Evolutionary conservation across 768 basidiomycete species (phyloP).

Genomic region (Obba rivulosa): DNA sequence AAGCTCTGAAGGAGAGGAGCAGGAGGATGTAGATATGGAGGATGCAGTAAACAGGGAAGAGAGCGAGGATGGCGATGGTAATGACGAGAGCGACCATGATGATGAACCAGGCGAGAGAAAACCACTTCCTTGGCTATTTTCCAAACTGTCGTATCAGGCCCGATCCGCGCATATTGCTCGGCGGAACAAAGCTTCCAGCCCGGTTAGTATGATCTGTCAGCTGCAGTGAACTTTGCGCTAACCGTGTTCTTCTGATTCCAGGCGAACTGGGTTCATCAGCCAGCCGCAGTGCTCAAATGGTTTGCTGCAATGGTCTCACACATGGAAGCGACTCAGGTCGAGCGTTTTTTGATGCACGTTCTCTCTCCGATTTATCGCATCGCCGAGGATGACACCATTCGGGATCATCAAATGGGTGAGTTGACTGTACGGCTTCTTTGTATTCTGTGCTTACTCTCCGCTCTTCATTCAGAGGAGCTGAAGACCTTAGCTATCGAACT

Average conservation of each 20-base stretch:
- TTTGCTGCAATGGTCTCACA: slow-evolving; percentile 86
- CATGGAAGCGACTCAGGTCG: slow-evolving; percentile 54
- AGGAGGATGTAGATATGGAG: slow-evolving; percentile 31
- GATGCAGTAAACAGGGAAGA: slow-evolving; percentile 25
- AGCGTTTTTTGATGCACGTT: slow-evolving; percentile 76
- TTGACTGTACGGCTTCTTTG: neutral
- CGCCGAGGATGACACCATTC: slow-evolving; percentile 79
- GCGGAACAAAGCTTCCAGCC: slow-evolving; percentile 43
- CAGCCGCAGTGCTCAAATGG: slow-evolving; percentile 79
- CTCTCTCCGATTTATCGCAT: slow-evolving; percentile 84
- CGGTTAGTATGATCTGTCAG: slow-evolving; percentile 31
- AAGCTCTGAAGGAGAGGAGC: slow-evolving; percentile 19
- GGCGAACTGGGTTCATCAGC: slow-evolving; percentile 81
- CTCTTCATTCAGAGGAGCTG: slow-evolving; percentile 58
- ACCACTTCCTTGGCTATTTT: slow-evolving; percentile 89
- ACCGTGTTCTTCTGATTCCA: slow-evolving; percentile 25
- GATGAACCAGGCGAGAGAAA: slow-evolving; percentile 24
- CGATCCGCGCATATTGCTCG: slow-evolving; percentile 70
- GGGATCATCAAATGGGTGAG: slow-evolving; percentile 75
- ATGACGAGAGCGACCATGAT: slow-evolving; percentile 22
- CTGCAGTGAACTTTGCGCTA: neutral
- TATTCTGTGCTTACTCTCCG: neutral
- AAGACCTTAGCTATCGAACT: slow-evolving; percentile 78
- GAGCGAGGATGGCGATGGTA: too few species aligned
- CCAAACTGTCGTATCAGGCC: slow-evolving; percentile 85